Evolutionary conservation across 1,284 basidiomycete species (phyloP).

Genomic region (Austroboletus olivaceoglutinosus): DNA sequence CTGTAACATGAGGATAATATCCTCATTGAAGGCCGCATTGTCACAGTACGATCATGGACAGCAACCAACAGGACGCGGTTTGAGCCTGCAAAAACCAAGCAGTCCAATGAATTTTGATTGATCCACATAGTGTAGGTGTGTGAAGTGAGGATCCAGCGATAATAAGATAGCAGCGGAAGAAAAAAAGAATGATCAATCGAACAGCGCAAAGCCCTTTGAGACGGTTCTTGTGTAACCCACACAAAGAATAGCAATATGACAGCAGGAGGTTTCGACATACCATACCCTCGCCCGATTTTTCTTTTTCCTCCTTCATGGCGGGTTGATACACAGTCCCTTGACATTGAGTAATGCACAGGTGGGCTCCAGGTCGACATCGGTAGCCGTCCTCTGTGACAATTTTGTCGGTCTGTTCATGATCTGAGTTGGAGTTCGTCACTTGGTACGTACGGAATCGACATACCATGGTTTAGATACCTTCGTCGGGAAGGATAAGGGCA

Average conservation of each 20-base stretch:
- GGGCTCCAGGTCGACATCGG: slow-evolving; percentile 85
- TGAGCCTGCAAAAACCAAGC: too few relatives aligned
- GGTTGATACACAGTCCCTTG: slow-evolving; percentile 91
- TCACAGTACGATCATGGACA: too few relatives aligned
- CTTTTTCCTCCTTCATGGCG: slow-evolving; percentile 82
- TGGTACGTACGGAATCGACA: slow-evolving; percentile 36
- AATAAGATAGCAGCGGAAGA: too few relatives aligned
- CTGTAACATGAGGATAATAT: too few relatives aligned
- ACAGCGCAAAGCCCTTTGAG: slow-evolving; percentile 68
- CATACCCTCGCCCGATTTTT: slow-evolving; percentile 92
- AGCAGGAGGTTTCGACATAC: slow-evolving; percentile 56
- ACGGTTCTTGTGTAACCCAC: too few relatives aligned
- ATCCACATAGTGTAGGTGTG: too few relatives aligned
- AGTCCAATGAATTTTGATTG: too few relatives aligned
- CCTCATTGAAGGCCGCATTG: too few relatives aligned
- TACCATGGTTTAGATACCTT: slow-evolving; percentile 95
- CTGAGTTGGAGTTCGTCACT: not conserved
- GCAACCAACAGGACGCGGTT: too few relatives aligned
- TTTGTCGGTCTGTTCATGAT: slow-evolving; percentile 75
- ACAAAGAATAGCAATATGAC: too few relatives aligned
- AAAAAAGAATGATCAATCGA: slow-evolving; percentile 55
- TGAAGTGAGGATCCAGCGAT: too few relatives aligned
- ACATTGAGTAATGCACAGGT: slow-evolving; percentile 98
- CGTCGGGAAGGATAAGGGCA: slow-evolving; percentile 95
- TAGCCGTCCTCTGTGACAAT: slow-evolving; percentile 79